phyloP scores from a whole-genome alignment of 768 basidiomycete species.

The Tricholomella constricta region DNA sequence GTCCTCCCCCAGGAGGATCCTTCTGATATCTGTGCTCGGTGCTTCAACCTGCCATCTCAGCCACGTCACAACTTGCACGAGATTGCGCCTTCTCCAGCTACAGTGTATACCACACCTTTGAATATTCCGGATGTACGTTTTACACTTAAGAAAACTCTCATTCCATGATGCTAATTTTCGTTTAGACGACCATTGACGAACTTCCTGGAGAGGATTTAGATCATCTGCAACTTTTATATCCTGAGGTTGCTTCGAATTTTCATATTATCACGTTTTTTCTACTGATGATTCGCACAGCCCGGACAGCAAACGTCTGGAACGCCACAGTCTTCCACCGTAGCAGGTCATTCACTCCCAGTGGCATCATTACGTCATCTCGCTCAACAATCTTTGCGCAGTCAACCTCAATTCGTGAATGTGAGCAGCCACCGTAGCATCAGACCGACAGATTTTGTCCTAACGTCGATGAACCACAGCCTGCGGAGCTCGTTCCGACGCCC shows the following conservation, averaged over 20 bases:
- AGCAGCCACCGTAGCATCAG: too few relatives aligned
- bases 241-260: slow-evolving; percentile 11
- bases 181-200: neutral
- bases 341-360: too few relatives aligned
- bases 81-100: neutral
- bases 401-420: neutral
- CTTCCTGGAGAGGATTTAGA: slow-evolving; percentile 4
- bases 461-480: neutral
- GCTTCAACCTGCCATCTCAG: neutral
- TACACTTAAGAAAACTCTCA: too few relatives aligned
- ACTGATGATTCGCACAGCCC: neutral
- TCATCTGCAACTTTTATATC: slow-evolving; percentile 14
- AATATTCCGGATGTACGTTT: too few relatives aligned
- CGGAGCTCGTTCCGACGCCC: too few relatives aligned
- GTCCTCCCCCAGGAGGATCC: neutral
- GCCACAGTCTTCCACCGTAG: neutral
- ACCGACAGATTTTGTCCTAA: neutral
- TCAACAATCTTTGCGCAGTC: neutral
- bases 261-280: neutral
- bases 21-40: slow-evolving; percentile 8
- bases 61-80: neutral
- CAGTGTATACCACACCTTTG: too few relatives aligned
- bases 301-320: neutral
- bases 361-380: neutral
- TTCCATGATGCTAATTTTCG: too few relatives aligned